Conservation (phyloP, 2,329 filamentous ascomycete species). For the Chrysosporium queenslandicum region DNA sequence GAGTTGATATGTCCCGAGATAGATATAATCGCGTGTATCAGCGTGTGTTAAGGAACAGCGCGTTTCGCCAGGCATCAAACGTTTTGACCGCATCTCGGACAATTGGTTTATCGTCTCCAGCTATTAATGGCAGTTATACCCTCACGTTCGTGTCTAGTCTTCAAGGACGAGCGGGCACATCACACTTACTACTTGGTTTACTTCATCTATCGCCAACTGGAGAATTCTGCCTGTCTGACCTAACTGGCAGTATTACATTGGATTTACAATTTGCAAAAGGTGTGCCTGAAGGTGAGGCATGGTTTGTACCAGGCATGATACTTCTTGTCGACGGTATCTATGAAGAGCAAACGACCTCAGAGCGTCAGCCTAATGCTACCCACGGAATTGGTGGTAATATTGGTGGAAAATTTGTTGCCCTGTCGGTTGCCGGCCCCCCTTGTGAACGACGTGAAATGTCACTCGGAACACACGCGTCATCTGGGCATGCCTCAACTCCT, state of each 20-base stretch:
- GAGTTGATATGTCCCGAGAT: conserved; percentile 77
- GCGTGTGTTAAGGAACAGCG: conserved; percentile 80
- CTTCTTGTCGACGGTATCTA: conserved; percentile 93
- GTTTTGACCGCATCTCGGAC: conserved; percentile 54
- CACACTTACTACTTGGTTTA: conserved; percentile 78
- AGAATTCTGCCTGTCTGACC: conserved; percentile 69
- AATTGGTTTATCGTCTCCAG: conserved; percentile 46
- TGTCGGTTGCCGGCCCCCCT: conserved; percentile 83
- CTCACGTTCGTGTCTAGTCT: conserved; percentile 75
- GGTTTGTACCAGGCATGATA: conserved; percentile 94
- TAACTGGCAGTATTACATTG: conserved; percentile 77
- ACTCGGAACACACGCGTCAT: conserved; percentile 58
- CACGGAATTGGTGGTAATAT: conserved; percentile 81
- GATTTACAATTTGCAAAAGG: conserved; percentile 71
- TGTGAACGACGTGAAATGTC: conserved; percentile 75
- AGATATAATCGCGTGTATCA: conserved; percentile 89
- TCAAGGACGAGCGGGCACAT: conserved; percentile 68
- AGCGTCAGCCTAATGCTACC: conserved; percentile 61
- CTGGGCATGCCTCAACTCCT: background rate
- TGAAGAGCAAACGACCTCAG: conserved; percentile 58
- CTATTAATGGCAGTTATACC: conserved; percentile 55
- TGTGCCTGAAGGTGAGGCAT: conserved; percentile 75
- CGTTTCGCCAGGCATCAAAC: conserved; percentile 53
- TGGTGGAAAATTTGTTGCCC: conserved; percentile 81
- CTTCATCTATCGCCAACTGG: conserved; percentile 73